phyloP scores from a whole-genome alignment of 352 stramenopile species.

The Thraustotheca clavata region DNA sequence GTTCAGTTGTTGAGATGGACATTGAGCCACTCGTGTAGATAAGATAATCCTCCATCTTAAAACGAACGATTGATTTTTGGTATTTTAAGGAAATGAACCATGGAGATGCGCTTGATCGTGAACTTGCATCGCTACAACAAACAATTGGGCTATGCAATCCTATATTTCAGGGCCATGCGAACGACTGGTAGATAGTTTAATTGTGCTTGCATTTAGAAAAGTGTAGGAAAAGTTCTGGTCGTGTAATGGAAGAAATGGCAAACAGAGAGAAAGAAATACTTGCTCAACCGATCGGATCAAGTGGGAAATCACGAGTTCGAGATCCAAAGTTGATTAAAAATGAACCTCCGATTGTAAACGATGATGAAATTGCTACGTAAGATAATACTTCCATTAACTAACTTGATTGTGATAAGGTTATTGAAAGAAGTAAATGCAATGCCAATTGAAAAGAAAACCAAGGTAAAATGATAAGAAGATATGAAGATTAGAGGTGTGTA shows the following conservation, averaged over 20 bases:
- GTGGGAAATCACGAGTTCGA: not conserved
- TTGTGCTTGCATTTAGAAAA: not conserved
- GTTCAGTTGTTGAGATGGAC: slow-evolving; percentile 96
- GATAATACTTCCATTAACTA: not conserved
- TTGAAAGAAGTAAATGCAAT: not conserved
- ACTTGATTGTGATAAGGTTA: not conserved
- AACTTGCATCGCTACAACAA: slow-evolving; percentile 57
- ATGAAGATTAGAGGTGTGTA: not conserved
- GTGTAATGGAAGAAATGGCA: slow-evolving; percentile 28
- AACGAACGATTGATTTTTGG: slow-evolving; percentile 7
- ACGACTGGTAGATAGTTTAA: slow-evolving; percentile 43
- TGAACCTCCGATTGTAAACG: slow-evolving; percentile 11
- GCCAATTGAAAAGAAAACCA: not conserved
- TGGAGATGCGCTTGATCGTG: slow-evolving; percentile 48
- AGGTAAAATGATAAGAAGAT: not conserved
- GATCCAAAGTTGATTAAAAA: not conserved
- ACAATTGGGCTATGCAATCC: slow-evolving; percentile 72
- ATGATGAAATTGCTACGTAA: slow-evolving; percentile 16
- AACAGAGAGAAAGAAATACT: slow-evolving; percentile 39
- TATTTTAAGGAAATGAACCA: not conserved
- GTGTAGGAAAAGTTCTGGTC: slow-evolving; percentile 42
- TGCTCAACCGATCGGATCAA: slow-evolving; percentile 35
- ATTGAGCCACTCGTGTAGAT: slow-evolving; percentile 96
- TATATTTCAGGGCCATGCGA: slow-evolving; percentile 59
- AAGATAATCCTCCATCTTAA: slow-evolving; percentile 27